Percentiles rank a stretch among this genome's conserved stretches.
phyloP scores from a whole-genome alignment of 768 basidiomycete genomes.

The Tylopilus rubrobrunneus region DNA sequence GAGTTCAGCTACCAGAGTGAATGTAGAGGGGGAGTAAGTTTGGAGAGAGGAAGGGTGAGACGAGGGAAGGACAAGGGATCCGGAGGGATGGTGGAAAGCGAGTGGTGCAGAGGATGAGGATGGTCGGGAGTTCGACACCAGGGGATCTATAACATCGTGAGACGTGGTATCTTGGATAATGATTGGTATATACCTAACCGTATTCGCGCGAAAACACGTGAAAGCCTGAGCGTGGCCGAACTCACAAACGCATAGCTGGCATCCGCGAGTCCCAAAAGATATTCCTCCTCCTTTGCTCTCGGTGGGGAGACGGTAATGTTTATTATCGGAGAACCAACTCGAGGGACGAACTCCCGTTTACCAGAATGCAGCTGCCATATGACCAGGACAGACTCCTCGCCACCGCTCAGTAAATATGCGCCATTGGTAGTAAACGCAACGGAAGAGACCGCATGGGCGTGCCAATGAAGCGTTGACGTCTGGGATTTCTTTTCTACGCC shows the following conservation, averaged over 20 bases:
- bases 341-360: slow-evolving; percentile 87
- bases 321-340: slow-evolving; percentile 83
- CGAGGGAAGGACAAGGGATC: slow-evolving; percentile 82
- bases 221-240: slow-evolving; percentile 66
- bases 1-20: slow-evolving; percentile 75
- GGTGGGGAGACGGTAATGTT: slow-evolving; percentile 57
- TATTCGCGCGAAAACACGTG: slow-evolving; percentile 69
- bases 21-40: slow-evolving; percentile 72
- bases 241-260: slow-evolving; percentile 76
- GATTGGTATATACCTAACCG: slow-evolving; percentile 62
- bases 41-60: slow-evolving; percentile 96
- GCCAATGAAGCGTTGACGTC: slow-evolving; percentile 91
- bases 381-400: slow-evolving; percentile 94
- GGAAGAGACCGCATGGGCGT: slow-evolving; percentile 88
- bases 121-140: slow-evolving; percentile 30
- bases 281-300: slow-evolving; percentile 71
- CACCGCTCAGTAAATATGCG: slow-evolving; percentile 88
- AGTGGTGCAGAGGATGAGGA: slow-evolving; percentile 56
- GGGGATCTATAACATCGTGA: slow-evolving; percentile 31
- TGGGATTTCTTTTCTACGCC: slow-evolving; percentile 78
- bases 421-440: slow-evolving; percentile 87
- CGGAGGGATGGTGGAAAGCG: slow-evolving; percentile 68
- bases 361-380: slow-evolving; percentile 93
- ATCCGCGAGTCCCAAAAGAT: slow-evolving; percentile 78
- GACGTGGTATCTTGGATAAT: neutral